These are phyloP conservation scores for Suillus hirtellus DNA, from an alignment of 768 basidiomycete genomes.

Conservation along the genomic window DNA sequence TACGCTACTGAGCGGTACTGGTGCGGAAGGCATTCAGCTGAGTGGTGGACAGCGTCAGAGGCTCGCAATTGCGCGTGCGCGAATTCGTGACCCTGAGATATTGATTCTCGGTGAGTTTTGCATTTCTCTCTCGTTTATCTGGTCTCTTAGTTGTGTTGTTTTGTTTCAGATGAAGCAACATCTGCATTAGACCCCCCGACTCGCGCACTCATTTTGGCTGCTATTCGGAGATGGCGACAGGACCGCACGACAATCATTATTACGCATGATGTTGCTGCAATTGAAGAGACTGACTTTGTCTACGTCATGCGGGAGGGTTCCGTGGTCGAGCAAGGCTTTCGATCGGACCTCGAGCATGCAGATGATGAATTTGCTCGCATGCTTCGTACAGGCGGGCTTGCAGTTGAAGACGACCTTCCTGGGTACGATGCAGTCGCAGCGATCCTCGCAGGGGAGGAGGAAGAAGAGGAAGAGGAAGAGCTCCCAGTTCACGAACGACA, in stretches of 20 bases:
- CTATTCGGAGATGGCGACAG: conserved; percentile 63
- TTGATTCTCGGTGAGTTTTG: conserved; percentile 79
- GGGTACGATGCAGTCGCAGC: conserved; percentile 44
- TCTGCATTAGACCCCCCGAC: conserved; percentile 86
- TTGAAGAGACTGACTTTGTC: conserved; percentile 76
- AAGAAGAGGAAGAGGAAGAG: conserved; percentile 38
- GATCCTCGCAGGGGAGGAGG: conserved; percentile 44
- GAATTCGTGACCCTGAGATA: conserved; percentile 82
- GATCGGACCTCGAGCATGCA: conserved; percentile 67
- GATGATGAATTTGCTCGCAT: conserved; percentile 73
- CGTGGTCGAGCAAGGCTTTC: conserved; percentile 83
- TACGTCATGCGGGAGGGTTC: conserved; percentile 84
- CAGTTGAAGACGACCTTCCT: conserved; percentile 40
- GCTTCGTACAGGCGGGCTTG: conserved; percentile 62
- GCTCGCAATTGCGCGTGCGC: conserved; percentile 84
- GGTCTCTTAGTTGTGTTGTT: conserved; percentile 9
- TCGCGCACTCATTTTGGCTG: conserved; percentile 80
- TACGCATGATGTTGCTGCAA: conserved; percentile 92
- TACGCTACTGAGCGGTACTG: conserved; percentile 52
- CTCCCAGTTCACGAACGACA: conserved; percentile 36
- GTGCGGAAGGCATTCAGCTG: conserved; percentile 71
- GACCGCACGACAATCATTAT: conserved; percentile 65
- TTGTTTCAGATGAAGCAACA: conserved; percentile 67
- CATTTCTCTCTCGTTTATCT: not conserved
- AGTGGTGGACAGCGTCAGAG: conserved; percentile 94